Evolutionary conservation across 345 rosid species (phyloP).

Genomic region (Corchorus olitorius): DNA sequence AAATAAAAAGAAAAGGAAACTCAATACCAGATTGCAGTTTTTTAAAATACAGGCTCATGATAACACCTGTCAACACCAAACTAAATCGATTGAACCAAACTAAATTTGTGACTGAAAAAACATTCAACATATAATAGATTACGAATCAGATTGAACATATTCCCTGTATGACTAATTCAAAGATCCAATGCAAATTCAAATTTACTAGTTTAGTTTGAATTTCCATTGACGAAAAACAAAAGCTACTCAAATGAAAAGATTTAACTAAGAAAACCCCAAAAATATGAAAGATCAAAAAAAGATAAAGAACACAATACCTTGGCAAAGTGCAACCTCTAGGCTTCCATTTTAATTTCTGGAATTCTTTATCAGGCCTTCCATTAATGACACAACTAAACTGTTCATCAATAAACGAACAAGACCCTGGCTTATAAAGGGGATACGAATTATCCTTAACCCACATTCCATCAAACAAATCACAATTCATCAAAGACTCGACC

Average conservation of each 20-base stretch:
- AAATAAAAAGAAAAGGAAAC: neutral
- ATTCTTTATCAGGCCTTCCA: slow-evolving; percentile 79
- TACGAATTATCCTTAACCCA: slow-evolving; percentile 90
- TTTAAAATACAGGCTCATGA: neutral
- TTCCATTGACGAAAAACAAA: neutral
- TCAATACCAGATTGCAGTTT: neutral
- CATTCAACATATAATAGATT: neutral
- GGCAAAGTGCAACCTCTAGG: slow-evolving; percentile 84
- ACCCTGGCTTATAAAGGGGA: slow-evolving; percentile 89
- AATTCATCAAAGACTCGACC: slow-evolving; percentile 54
- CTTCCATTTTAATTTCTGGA: slow-evolving; percentile 82
- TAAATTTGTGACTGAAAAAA: neutral
- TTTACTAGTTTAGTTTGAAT: neutral
- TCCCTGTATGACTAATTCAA: neutral
- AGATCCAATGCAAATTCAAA: neutral
- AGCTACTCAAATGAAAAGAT: neutral
- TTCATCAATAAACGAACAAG: slow-evolving; percentile 80
- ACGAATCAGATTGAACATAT: neutral
- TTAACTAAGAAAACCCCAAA: neutral
- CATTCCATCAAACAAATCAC: slow-evolving; percentile 81
- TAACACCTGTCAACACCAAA: too few relatives aligned
- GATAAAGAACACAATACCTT: slow-evolving; percentile 41
- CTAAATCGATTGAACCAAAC: neutral
- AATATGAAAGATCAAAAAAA: neutral
- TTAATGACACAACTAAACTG: slow-evolving; percentile 79